Base-by-base conservation (phyloP, 2,329 filamentous ascomycete species). In the Calonectria montana region DNA sequence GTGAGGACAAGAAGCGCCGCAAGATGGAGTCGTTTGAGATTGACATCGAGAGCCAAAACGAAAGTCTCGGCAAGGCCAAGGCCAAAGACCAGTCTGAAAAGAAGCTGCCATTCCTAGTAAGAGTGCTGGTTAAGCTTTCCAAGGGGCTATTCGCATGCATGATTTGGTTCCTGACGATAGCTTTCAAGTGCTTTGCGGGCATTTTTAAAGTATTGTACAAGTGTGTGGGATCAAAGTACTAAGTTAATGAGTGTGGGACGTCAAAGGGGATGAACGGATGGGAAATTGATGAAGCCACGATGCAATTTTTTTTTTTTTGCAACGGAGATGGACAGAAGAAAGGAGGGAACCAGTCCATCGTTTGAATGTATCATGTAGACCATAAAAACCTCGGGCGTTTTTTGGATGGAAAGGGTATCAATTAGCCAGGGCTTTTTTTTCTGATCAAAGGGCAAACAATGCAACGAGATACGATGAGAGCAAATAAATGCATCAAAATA, bases 31-130 rank as follows among this genome's bases (percentile, higher is more conserved):
- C 88, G 76, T 88, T 92, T 69, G 91, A 84, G 80, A 82, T 92
- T 43, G 91, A 93, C 75, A 80, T 93, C 6, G 91, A 92, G 82
- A 92, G 90, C 78, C 91, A 92, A 81, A 83, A 85, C 65, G 88
- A 86, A 74, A 87, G 84, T 73, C 71, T 82, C 27, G 79, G 79
- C 41, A 85, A 84, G 47, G 78, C 81, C 64, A 84, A 83, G 47
- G 77, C 81, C 65, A 84, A 84, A 74, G 79, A 81, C 13, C 79
- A 81, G 37, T 83, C 85, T 6, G 81, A 85, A 55, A 86, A 89
- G 31, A 87, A 88, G 79, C 76, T 89, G 76, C 89, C 88, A 1
- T 87, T 87, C 73, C 79, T 85, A 66, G 81, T 87, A 72, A 85
- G 88, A 66, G 86, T 84, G 8, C 79, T 87, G 65, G 84, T 89